These are phyloP conservation scores for Nicotiana knightiana DNA, from an alignment of 257 asterid genomes.

Conservation along the genomic window DNA sequence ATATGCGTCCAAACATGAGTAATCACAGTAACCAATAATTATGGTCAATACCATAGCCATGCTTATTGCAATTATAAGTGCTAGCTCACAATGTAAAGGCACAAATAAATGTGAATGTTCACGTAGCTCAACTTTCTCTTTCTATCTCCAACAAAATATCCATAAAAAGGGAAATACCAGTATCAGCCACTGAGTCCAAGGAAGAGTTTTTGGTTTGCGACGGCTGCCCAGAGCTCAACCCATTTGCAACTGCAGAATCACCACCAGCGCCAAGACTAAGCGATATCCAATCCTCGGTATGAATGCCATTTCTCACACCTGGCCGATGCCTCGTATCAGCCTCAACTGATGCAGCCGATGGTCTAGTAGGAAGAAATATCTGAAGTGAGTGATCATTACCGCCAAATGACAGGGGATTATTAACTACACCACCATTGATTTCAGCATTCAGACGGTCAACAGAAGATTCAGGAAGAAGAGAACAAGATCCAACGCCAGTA, in stretches of 20 bases:
- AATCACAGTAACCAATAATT: not conserved
- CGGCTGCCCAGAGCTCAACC: conserved; percentile 41
- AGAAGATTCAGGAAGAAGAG: conserved; percentile 46
- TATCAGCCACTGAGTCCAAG: conserved; percentile 46
- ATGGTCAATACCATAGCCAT: not conserved
- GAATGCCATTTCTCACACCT: conserved; percentile 52
- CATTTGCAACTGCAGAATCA: conserved; percentile 40
- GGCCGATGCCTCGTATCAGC: conserved; percentile 45
- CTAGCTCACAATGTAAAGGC: not conserved
- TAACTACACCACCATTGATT: conserved; percentile 46
- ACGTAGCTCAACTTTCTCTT: not conserved
- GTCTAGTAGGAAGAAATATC: conserved; percentile 84
- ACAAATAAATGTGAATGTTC: not conserved
- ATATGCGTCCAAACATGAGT: not conserved
- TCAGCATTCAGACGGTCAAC: conserved; percentile 30
- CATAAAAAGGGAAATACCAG: conserved; percentile 34
- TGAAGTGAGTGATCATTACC: conserved; percentile 84
- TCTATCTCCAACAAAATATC: conserved; percentile 5
- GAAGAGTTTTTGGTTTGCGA: conserved; percentile 36
- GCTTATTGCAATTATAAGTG: not conserved
- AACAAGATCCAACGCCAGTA: conserved; percentile 44
- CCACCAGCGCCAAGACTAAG: conserved; percentile 79
- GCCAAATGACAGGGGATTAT: conserved; percentile 53
- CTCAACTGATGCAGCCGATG: conserved; percentile 51
- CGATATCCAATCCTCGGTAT: conserved; percentile 79